Evolutionary conservation across 1,284 basidiomycete species (phyloP).

Genomic region (Ustanciosporium gigantosporum): DNA sequence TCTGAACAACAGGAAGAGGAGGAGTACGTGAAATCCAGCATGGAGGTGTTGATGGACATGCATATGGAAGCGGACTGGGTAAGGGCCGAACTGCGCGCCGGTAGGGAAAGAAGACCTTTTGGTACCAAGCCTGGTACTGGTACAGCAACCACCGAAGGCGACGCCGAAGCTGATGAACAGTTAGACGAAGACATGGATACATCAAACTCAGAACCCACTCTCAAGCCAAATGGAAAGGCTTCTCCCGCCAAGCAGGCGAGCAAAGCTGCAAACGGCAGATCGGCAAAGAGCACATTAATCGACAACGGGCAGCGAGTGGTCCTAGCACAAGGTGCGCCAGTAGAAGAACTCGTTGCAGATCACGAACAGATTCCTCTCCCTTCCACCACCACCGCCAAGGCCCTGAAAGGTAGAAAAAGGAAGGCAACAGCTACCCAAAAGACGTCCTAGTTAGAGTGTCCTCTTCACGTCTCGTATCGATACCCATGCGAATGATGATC

Average conservation of each 20-base stretch:
- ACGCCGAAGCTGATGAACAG: constrained; percentile 6
- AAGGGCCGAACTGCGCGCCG: constrained; percentile 31
- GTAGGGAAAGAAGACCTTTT: constrained; percentile 25
- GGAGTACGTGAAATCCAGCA: constrained; percentile 41
- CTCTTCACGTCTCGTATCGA: too few species aligned
- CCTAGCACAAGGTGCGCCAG: constrained; percentile 29
- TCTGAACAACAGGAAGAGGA: constrained; percentile 54
- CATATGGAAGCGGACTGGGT: constrained; percentile 42
- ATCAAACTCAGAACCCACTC: background rate
- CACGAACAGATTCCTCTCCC: constrained; percentile 26
- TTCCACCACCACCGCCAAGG: background rate
- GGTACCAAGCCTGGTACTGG: constrained; percentile 24
- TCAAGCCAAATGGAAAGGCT: constrained; percentile 6
- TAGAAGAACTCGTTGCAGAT: constrained; percentile 16
- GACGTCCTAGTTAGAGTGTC: background rate
- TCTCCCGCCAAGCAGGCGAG: constrained; percentile 16
- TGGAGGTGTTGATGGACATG: constrained; percentile 49
- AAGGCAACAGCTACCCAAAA: background rate
- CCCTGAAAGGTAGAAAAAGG: constrained; percentile 2
- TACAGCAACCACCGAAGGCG: constrained; percentile 9
- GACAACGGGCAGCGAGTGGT: constrained; percentile 27
- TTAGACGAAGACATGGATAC: background rate
- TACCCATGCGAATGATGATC: too few species aligned
- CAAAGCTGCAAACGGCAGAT: background rate
- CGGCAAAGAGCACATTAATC: constrained; percentile 1